These are phyloP conservation scores for Plasmodium gallinaceum DNA, from an alignment of 169 alveolate genomes.

Conservation along the genomic window DNA sequence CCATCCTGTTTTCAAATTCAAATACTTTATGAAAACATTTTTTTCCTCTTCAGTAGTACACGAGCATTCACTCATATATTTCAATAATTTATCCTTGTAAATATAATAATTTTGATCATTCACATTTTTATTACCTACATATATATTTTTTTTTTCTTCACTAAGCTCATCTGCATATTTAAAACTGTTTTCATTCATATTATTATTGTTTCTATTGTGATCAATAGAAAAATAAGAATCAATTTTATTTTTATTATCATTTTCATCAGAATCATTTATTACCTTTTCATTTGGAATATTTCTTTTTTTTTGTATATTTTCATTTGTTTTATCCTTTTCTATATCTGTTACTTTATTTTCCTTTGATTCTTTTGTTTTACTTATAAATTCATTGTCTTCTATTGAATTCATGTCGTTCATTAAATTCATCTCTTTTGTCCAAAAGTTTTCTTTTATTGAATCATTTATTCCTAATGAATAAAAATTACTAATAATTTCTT, in stretches of 20 bases:
- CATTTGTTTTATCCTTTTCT: neutral
- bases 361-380: neutral
- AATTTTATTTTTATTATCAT: slow-evolving; percentile 1
- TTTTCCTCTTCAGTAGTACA: slow-evolving; percentile 55
- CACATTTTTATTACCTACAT: neutral
- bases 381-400: neutral
- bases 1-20: slow-evolving; percentile 61
- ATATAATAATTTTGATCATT: slow-evolving; percentile 29
- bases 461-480: neutral
- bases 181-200: neutral
- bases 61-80: slow-evolving; percentile 49
- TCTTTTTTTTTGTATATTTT: neutral
- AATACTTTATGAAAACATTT: slow-evolving; percentile 15
- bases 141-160: neutral
- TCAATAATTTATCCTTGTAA: slow-evolving; percentile 34
- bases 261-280: neutral
- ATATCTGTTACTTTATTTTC: neutral
- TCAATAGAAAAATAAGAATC: neutral
- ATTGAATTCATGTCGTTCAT: too few relatives aligned
- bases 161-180: neutral
- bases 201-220: neutral
- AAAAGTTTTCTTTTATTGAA: neutral
- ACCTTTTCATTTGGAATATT: neutral
- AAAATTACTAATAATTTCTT: neutral
- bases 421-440: neutral